Base-by-base conservation (phyloP, 2,329 filamentous ascomycete species). In the Malbranchea zuffiana region DNA sequence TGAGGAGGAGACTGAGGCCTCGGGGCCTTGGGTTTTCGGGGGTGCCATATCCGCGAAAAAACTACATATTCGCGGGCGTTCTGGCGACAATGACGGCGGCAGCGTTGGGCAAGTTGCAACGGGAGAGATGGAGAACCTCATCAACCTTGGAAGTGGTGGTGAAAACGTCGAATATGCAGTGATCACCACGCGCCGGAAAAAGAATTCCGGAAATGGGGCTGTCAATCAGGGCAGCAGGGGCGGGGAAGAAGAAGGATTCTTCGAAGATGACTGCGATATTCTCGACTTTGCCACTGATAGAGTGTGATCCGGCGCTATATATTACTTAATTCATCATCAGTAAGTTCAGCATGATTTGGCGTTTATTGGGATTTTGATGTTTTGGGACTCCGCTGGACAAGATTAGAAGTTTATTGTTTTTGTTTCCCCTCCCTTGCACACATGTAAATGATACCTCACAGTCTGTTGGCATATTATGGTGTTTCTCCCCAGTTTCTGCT, bases 251-350 rank as follows among this genome's bases (percentile, higher is more conserved):
- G 80, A 83, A 40, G 74, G 75, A 37, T 92, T 93, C 59, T 93
- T 93, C 51, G 86, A 94, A 60, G 84, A 94, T 55, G 86, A 92
- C 54, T 90, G 83, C 48, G 85, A 93, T 56, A 82, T 94, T 40
- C 71, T 93, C 44, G 85, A 93, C 62, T 92, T 90, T 71, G 82
- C 85, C 10, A 62, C 66, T 35, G 70, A 74, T 44, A 58, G 70
- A 29, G 71, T 74, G 29, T 67, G 50, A 61, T 28, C 10, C 29
- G 13, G 21, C 25, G 15, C 6, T 17, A 8, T 15, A 15, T 35
- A 16, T 25, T 11, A 10, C 3, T 27, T 8, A n/a, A n/a, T n/a
- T n/a, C n/a, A n/a, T n/a, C n/a, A n/a, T n/a, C n/a, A n/a, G n/a
- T n/a, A n/a, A n/a, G n/a, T n/a, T n/a, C n/a, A n/a, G n/a, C n/a